Evolutionary conservation across 2,329 filamentous ascomycete species (phyloP).

Genomic region (Fusarium globosum): DNA sequence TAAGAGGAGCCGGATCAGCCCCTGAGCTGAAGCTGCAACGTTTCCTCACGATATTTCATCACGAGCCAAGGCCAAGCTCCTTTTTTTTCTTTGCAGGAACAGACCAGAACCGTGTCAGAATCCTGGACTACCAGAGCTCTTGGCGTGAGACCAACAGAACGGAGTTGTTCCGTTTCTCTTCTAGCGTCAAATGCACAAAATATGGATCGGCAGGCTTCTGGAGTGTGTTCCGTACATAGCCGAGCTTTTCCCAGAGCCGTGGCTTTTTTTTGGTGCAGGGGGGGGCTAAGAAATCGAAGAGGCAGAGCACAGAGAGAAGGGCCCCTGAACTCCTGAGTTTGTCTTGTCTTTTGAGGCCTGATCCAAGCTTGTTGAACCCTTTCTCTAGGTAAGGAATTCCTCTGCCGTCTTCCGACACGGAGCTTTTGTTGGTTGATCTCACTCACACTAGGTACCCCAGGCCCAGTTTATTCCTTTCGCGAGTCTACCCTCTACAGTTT

Average conservation of each 20-base stretch:
- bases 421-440: slow-evolving; percentile 7
- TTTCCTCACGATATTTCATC: not conserved
- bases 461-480: slow-evolving; percentile 32
- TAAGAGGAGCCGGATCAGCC: slow-evolving; percentile 17
- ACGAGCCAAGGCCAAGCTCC: too few relatives aligned
- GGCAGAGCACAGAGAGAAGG: not conserved
- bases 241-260: slow-evolving; percentile 30
- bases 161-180: slow-evolving; percentile 29
- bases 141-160: slow-evolving; percentile 20
- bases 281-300: not conserved
- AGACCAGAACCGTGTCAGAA: not conserved
- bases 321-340: slow-evolving; percentile 26
- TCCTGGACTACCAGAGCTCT: not conserved
- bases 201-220: slow-evolving; percentile 33
- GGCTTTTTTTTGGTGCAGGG: not conserved
- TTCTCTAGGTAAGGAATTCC: not conserved
- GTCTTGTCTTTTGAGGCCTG: slow-evolving; percentile 9
- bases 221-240: slow-evolving; percentile 24
- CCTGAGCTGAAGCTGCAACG: slow-evolving; percentile 14
- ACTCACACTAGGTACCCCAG: slow-evolving; percentile 6
- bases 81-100: too few relatives aligned
- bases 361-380: slow-evolving; percentile 27
- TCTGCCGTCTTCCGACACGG: not conserved
- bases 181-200: slow-evolving; percentile 29
- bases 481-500: not conserved